Conservation (phyloP, 1,139 yeast genomes). For the Suhomyces atakaporum region DNA sequence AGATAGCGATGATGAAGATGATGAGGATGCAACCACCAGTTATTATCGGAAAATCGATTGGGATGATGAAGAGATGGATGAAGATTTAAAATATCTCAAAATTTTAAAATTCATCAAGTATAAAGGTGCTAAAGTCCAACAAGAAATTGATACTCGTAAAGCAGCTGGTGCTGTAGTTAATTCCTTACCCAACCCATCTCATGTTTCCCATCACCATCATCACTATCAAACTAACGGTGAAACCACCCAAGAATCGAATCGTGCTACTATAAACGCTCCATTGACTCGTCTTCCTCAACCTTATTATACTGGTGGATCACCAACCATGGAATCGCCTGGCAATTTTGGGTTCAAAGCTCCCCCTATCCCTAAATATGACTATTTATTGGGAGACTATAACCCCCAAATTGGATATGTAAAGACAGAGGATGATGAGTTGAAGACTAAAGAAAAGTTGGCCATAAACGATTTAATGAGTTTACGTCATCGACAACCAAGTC, state of each 20-base stretch:
- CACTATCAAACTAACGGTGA: not conserved
- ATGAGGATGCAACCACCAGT: slow-evolving; percentile 18
- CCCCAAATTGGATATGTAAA: slow-evolving; percentile 7
- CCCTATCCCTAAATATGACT: slow-evolving; percentile 32
- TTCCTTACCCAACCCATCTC: slow-evolving; percentile 4
- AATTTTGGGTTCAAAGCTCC: slow-evolving; percentile 25
- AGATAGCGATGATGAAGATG: slow-evolving; percentile 38
- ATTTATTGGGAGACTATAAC: slow-evolving; percentile 29
- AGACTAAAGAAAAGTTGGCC: slow-evolving; percentile 39
- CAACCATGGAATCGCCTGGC: slow-evolving; percentile 9
- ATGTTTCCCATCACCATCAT: slow-evolving; percentile 5
- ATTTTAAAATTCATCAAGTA: slow-evolving; percentile 47
- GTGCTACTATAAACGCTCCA: not conserved
- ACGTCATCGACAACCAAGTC: slow-evolving; percentile 13
- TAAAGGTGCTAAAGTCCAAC: slow-evolving; percentile 25
- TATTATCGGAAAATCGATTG: slow-evolving; percentile 41
- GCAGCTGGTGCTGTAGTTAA: slow-evolving; percentile 11
- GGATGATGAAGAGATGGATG: slow-evolving; percentile 55
- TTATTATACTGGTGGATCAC: slow-evolving; percentile 11
- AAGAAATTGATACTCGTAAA: slow-evolving; percentile 13
- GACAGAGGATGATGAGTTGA: slow-evolving; percentile 27
- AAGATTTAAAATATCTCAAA: slow-evolving; percentile 48
- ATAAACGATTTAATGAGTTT: slow-evolving; percentile 38
- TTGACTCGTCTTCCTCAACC: slow-evolving; percentile 4
- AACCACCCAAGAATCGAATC: not conserved